phyloP scores from a whole-genome alignment of 352 stramenopile species.

The Phytophthora hibernalis region DNA sequence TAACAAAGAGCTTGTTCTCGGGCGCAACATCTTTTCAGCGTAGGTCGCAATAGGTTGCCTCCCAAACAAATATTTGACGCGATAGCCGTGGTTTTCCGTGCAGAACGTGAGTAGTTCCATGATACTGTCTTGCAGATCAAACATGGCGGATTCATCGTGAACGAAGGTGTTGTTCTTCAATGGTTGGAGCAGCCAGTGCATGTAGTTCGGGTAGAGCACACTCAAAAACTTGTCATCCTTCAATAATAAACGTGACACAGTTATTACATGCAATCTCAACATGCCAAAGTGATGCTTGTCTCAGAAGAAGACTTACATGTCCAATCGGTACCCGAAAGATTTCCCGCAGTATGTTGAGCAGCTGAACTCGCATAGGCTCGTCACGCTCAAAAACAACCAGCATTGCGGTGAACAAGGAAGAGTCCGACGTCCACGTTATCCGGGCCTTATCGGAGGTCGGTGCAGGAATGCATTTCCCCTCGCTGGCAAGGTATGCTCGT shows the following conservation, averaged over 20 bases:
- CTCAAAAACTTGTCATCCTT: constrained; percentile 90
- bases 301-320: constrained; percentile 48
- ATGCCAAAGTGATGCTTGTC: neutral
- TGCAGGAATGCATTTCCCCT: constrained; percentile 72
- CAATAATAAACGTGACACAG: constrained; percentile 1
- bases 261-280: neutral
- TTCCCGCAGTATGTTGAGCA: constrained; percentile 73
- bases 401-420: constrained; percentile 77
- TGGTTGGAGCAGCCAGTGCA: constrained; percentile 84
- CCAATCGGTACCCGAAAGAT: constrained; percentile 77
- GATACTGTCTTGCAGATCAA: constrained; percentile 82
- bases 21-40: constrained; percentile 78
- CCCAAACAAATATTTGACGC: constrained; percentile 89
- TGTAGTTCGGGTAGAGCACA: constrained; percentile 89
- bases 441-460: constrained; percentile 68
- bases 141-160: constrained; percentile 58
- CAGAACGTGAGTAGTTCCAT: constrained; percentile 89
- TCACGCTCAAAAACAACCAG: constrained; percentile 74
- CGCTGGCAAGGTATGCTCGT: constrained; percentile 66
- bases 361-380: constrained; percentile 65
- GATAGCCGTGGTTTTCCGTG: constrained; percentile 85
- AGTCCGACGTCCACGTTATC: constrained; percentile 67
- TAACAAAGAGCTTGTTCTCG: constrained; percentile 87
- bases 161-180: constrained; percentile 66
- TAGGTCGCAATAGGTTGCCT: constrained; percentile 79